These are phyloP conservation scores for Suillus cothurnatus DNA, from an alignment of 768 basidiomycete species.

Conservation along the genomic window DNA sequence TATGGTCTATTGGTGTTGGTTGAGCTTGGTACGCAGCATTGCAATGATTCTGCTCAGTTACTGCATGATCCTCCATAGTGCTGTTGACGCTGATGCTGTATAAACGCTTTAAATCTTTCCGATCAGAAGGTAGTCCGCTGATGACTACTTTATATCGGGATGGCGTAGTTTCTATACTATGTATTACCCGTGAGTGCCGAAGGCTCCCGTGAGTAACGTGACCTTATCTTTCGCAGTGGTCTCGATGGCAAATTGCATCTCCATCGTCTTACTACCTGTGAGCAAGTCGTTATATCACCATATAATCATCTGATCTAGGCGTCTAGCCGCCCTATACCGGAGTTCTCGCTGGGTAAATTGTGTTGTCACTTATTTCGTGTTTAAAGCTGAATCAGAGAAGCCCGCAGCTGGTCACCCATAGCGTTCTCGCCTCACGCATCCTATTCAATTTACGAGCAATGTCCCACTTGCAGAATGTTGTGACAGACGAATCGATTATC, in stretches of 20 bases:
- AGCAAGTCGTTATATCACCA: neutral
- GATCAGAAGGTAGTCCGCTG: neutral
- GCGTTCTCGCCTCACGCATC: constrained; percentile 3
- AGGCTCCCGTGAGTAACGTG: neutral
- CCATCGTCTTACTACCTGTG: neutral
- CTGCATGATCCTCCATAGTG: neutral
- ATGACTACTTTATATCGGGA: neutral
- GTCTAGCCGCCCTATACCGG: neutral
- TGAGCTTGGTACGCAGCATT: neutral
- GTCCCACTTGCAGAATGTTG: neutral
- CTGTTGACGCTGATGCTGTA: neutral
- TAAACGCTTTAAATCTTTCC: neutral
- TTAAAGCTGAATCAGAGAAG: neutral
- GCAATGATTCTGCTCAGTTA: neutral
- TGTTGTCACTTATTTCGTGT: too few species aligned
- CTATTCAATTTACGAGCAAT: constrained; percentile 1
- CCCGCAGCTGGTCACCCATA: neutral
- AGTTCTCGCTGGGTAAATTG: neutral
- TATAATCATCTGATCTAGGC: neutral
- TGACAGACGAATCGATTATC: neutral
- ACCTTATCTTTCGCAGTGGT: neutral
- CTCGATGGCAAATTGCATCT: neutral
- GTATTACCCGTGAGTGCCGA: neutral
- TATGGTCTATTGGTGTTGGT: neutral
- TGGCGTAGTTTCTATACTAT: neutral